Evolutionary conservation across 306 rosid species (phyloP), one percentile per base, ranked within the genome.

Genomic region (Abrus precatorius): DNA sequence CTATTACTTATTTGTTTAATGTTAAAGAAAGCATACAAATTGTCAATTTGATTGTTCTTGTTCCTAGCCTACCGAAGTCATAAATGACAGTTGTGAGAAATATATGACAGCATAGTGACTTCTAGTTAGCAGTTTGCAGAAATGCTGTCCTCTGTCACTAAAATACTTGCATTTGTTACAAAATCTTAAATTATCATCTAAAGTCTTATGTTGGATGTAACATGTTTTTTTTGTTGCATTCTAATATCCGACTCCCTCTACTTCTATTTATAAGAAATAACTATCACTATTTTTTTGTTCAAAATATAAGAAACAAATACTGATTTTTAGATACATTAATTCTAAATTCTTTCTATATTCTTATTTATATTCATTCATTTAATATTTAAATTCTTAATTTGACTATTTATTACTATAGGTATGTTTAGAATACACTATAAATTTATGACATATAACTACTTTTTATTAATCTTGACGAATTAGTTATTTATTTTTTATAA

Each of bases 61-160:
- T 36, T 75, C 62, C 40, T 82, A 47, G 72, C 48, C 71, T 68
- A 33, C 40, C 69, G 5, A 49, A 32, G 62, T 68, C 56, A 62
- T 43, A 44, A 61, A 40, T 30, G 10, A 30, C 44, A 20, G 14
- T 76, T 64, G 49, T 48, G 56, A 54, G 72, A 72, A 64, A 44
- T 72, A 56, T 45, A 71, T 44, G 57, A 76, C 82, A 56, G 13
- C 75, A 72, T 13, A 63, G 64, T 68, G 72, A 69, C 29, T 30
- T 29, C 47, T 60, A 14, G n/a, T 43, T 43, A 74, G 55, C 27
- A 60, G 40, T 53, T 80, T 61, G 62, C 45, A 38, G 43, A n/a
- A 38, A 12, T 40, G 8, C 30, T 66, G 82, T 44, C 64, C 20
- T 66, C 52, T 80, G 7, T 80, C 0, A 7, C 44, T 74, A 30